These are phyloP conservation scores for Plasmodium berghei DNA, from an alignment of 169 alveolate species.

Conservation along the genomic window DNA sequence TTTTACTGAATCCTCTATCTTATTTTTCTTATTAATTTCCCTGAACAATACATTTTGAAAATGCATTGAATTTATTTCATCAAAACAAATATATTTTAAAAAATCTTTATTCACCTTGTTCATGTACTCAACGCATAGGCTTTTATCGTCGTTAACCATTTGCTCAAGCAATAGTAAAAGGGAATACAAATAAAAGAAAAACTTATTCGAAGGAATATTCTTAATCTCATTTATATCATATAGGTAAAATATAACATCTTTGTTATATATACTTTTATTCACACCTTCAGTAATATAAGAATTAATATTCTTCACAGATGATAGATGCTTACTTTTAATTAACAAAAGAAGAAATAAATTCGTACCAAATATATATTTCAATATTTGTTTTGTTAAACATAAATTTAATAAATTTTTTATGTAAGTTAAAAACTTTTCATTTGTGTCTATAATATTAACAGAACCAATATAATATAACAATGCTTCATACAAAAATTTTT, in stretches of 20 bases:
- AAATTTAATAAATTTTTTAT: constrained; percentile 29
- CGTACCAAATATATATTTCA: constrained; percentile 45
- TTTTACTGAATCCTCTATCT: not conserved
- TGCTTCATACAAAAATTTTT: constrained; percentile 33
- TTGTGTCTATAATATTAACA: constrained; percentile 27
- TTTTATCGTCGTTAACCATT: constrained; percentile 16
- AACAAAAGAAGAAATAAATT: constrained; percentile 37
- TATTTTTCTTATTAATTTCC: constrained; percentile 8
- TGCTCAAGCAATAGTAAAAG: constrained; percentile 22
- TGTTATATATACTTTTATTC: constrained; percentile 38
- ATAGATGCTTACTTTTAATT: constrained; percentile 10
- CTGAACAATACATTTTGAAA: constrained; percentile 8
- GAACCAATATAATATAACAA: constrained; percentile 42
- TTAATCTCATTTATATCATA: constrained; percentile 46
- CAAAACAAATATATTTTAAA: constrained; percentile 31
- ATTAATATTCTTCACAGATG: constrained; percentile 7
- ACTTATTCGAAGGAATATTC: constrained; percentile 49
- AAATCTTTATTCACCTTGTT: constrained; percentile 18
- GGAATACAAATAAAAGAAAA: constrained; percentile 71
- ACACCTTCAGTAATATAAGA: constrained; percentile 25
- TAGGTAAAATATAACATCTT: constrained; percentile 40
- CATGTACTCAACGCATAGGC: constrained; percentile 14
- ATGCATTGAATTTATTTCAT: constrained; percentile 11
- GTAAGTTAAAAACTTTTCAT: constrained; percentile 40
- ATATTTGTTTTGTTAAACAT: constrained; percentile 54